Conservation (phyloP, 176 grass and related monocot species). For the Secale cereale region DNA sequence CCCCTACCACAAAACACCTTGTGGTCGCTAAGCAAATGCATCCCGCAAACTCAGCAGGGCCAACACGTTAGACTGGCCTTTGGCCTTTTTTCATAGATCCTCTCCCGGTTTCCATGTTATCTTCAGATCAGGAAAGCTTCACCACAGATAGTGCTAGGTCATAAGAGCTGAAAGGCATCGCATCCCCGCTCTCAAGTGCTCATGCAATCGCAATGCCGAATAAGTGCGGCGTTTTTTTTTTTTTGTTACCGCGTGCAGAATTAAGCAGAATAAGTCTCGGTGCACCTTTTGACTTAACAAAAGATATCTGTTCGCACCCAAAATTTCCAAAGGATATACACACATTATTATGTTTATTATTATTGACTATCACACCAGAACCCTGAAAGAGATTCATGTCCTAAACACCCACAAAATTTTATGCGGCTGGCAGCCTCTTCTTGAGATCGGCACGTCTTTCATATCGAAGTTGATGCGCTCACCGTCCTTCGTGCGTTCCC, state of each 20-base stretch:
- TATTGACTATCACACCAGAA: slow-evolving; percentile 31
- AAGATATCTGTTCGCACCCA: slow-evolving; percentile 10
- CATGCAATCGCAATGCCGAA: not conserved
- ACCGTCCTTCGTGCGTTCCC: slow-evolving; percentile 73
- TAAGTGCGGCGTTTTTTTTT: not conserved
- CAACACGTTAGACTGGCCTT: not conserved
- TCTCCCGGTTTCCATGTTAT: not conserved
- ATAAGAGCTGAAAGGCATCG: not conserved
- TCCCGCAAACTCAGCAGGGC: not conserved
- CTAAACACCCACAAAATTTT: slow-evolving; percentile 31
- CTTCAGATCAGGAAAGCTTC: not conserved
- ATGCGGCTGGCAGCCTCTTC: not conserved
- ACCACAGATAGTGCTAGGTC: not conserved
- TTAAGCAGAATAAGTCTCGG: not conserved
- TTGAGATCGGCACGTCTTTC: slow-evolving; percentile 22
- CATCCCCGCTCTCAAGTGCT: not conserved
- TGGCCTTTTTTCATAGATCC: not conserved
- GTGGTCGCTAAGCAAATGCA: not conserved
- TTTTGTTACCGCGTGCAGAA: not conserved
- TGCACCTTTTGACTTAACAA: slow-evolving; percentile 14
- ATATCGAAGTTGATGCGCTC: slow-evolving; percentile 67
- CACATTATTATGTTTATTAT: slow-evolving; percentile 20
- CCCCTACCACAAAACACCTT: slow-evolving; percentile 11
- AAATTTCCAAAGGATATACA: slow-evolving; percentile 19
- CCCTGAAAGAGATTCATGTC: not conserved